Conservation (phyloP, 139 green algal genomes). For the Coelastrella sp. region DNA sequence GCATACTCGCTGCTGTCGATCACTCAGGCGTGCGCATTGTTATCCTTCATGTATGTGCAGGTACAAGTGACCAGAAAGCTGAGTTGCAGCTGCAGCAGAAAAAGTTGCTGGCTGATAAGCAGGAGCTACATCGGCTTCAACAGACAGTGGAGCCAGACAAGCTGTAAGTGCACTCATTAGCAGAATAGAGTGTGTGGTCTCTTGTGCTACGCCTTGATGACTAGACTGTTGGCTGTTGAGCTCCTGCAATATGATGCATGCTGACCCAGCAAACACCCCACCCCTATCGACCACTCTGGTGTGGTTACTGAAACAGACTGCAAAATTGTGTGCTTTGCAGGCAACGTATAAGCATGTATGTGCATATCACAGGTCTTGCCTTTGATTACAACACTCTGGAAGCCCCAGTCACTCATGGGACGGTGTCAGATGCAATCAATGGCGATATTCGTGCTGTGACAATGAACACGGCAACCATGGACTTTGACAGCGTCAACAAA, state of each 20-base stretch:
- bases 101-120: slow-evolving; percentile 5
- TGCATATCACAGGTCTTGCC: slow-evolving; percentile 39
- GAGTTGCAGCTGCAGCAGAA: slow-evolving; percentile 28
- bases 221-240: too few species aligned
- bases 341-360: slow-evolving; percentile 46
- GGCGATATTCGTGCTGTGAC: slow-evolving; percentile 12
- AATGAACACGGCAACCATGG: not conserved
- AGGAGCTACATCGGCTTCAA: not conserved
- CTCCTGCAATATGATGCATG: too few species aligned
- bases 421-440: not conserved
- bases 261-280: too few species aligned
- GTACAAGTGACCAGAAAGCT: slow-evolving; percentile 7
- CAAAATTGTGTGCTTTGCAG: slow-evolving; percentile 10
- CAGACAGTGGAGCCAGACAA: slow-evolving; percentile 22
- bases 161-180: slow-evolving; percentile 35
- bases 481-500: slow-evolving; percentile 30
- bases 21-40: not conserved
- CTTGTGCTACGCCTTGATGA: too few species aligned
- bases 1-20: too few species aligned
- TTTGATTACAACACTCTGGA: slow-evolving; percentile 38
- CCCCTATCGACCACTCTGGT: too few species aligned
- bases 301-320: not conserved
- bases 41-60: not conserved
- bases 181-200: too few species aligned
- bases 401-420: not conserved